These are phyloP conservation scores for Arxiozyma heterogenica DNA, from an alignment of 1,139 yeast genomes.

Conservation along the genomic window DNA sequence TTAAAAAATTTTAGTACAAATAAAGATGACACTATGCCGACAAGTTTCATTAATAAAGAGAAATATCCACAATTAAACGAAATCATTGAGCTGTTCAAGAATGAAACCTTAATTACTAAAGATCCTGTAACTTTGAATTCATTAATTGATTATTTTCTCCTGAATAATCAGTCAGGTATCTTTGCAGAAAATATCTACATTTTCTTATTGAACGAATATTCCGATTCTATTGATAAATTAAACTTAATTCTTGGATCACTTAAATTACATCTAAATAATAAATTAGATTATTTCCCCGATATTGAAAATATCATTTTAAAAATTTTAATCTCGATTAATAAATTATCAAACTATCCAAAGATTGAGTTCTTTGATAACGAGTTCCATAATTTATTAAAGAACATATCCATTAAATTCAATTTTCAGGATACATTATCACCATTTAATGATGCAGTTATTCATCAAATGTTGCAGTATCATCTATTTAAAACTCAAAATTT, in stretches of 20 bases:
- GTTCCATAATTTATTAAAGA: neutral
- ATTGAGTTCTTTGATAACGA: neutral
- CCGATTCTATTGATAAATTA: neutral
- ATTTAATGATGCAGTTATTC: neutral
- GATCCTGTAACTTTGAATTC: constrained; percentile 6
- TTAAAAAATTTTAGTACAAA: neutral
- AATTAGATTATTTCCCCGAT: constrained; percentile 6
- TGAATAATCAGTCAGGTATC: constrained; percentile 3
- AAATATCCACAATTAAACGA: constrained; percentile 4
- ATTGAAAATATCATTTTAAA: constrained; percentile 7
- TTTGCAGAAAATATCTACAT: constrained; percentile 7
- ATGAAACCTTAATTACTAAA: neutral
- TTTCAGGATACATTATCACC: neutral
- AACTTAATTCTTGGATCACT: constrained; percentile 2
- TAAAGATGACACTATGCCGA: neutral
- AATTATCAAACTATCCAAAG: neutral
- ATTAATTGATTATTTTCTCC: constrained; percentile 7
- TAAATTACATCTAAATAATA: constrained; percentile 5
- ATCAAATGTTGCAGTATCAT: constrained; percentile 4
- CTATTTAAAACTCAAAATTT: constrained; percentile 7
- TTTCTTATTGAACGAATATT: constrained; percentile 5
- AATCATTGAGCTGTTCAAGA: constrained; percentile 3
- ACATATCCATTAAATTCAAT: neutral
- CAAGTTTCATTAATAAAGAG: neutral
- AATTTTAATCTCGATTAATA: neutral